A percentile compares a stretch with the other conserved stretches of the same genome.
These are phyloP conservation scores for Alectoria sarmentosa DNA, from an alignment of 495 filamentous ascomycete species.

Conservation along the genomic window DNA sequence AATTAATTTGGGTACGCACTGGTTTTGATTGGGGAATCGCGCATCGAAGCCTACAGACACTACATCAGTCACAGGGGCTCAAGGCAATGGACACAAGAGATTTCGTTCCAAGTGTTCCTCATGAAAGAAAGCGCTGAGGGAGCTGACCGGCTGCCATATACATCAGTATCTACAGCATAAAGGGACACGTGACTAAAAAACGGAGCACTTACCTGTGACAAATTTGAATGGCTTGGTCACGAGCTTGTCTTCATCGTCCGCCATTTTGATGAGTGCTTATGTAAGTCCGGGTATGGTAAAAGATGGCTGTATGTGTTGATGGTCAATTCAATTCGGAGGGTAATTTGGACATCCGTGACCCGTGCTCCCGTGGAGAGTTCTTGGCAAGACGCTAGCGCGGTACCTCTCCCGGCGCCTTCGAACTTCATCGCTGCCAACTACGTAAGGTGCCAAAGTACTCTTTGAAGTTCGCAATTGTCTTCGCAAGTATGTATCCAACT, in stretches of 20 bases:
- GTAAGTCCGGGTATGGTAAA: neutral
- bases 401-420: neutral
- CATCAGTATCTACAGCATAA: slow-evolving; percentile 25
- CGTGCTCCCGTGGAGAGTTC: too few relatives aligned
- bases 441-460: neutral
- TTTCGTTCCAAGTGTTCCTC: neutral
- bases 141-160: slow-evolving; percentile 43
- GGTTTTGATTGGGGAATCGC: slow-evolving; percentile 98
- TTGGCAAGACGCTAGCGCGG: neutral
- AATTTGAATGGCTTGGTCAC: slow-evolving; percentile 99
- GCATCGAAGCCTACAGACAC: slow-evolving; percentile 78
- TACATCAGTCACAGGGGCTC: neutral
- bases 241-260: slow-evolving; percentile 71
- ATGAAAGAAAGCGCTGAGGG: neutral
- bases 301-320: neutral
- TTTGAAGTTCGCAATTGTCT: neutral
- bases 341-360: too few relatives aligned
- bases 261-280: slow-evolving; percentile 3
- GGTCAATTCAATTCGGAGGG: neutral
- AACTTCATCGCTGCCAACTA: neutral
- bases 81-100: neutral
- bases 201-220: slow-evolving; percentile 79
- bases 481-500: slow-evolving; percentile 58
- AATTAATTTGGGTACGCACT: slow-evolving; percentile 43
- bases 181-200: slow-evolving; percentile 24